Evolutionary conservation across 768 basidiomycete genomes (phyloP).

Genomic region (Lactarius psammicola): DNA sequence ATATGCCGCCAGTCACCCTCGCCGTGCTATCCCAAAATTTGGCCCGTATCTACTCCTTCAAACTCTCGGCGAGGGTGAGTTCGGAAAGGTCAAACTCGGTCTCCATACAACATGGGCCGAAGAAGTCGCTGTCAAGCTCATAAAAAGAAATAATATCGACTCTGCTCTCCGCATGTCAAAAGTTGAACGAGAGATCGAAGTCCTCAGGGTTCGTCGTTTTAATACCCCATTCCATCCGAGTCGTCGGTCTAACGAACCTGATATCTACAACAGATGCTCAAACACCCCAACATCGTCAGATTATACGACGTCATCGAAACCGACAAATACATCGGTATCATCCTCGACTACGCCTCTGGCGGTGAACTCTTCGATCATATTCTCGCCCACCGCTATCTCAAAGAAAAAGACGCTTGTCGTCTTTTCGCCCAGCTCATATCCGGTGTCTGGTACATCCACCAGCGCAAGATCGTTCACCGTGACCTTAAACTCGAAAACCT

Average conservation of each 20-base stretch:
- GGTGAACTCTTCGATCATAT: constrained; percentile 99
- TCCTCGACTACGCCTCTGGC: constrained; percentile 96
- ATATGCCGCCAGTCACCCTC: constrained; percentile 79
- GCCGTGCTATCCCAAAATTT: constrained; percentile 87
- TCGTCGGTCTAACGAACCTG: constrained; percentile 22
- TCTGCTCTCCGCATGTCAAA: constrained; percentile 84
- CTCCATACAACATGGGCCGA: constrained; percentile 91
- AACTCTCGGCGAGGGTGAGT: constrained; percentile 97
- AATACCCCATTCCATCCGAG: constrained; percentile 9
- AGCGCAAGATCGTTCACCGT: constrained; percentile 98
- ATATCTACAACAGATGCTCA: constrained; percentile 59
- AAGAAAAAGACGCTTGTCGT: constrained; percentile 90
- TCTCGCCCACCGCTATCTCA: constrained; percentile 93
- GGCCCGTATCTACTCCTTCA: constrained; percentile 95
- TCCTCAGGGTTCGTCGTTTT: constrained; percentile 70
- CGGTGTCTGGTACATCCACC: constrained; percentile 98
- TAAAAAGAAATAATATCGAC: constrained; percentile 89
- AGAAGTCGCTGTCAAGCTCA: constrained; percentile 98
- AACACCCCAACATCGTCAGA: constrained; percentile 97
- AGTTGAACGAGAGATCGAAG: constrained; percentile 97
- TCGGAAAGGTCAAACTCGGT: constrained; percentile 98
- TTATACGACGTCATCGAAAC: constrained; percentile 99
- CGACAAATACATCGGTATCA: constrained; percentile 99
- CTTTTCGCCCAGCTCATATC: constrained; percentile 98
- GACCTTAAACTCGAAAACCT: constrained; percentile 99